phyloP scores from a whole-genome alignment of 1,139 yeast species.

The Tardiomyces blankii region DNA sequence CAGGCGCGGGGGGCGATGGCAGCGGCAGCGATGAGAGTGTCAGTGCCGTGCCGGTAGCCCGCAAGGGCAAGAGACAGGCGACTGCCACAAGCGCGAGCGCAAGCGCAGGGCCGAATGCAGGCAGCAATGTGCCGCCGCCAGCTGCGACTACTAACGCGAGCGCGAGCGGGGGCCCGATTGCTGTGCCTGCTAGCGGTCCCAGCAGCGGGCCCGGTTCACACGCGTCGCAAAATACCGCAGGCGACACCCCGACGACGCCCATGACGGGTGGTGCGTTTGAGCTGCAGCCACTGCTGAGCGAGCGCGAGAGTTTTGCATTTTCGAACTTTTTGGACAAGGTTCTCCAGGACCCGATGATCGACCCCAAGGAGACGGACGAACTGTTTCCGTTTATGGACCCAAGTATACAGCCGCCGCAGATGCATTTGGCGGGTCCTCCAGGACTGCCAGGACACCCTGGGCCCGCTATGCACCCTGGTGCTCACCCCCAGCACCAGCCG shows the following conservation, averaged over 20 bases:
- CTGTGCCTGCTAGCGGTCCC: too few relatives aligned
- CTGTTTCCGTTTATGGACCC: background rate
- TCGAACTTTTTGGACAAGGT: conserved; percentile 27
- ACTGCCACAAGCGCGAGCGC: too few relatives aligned
- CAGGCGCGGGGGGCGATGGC: too few relatives aligned
- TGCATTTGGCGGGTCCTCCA: conserved; percentile 7
- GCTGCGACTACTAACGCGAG: too few relatives aligned
- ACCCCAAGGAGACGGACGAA: conserved; percentile 21
- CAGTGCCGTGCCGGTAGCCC: too few relatives aligned
- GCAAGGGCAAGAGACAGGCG: too few relatives aligned
- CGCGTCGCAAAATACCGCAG: background rate
- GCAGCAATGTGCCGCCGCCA: too few relatives aligned
- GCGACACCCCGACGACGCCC: background rate
- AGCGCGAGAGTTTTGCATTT: conserved; percentile 26
- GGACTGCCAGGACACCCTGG: too few relatives aligned
- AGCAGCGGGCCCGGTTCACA: background rate
- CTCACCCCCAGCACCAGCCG: conserved; percentile 1
- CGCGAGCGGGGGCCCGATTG: too few relatives aligned
- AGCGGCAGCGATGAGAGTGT: too few relatives aligned
- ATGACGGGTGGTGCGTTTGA: background rate
- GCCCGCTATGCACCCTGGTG: conserved; percentile 11
- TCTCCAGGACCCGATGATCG: conserved; percentile 26
- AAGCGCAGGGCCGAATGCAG: too few relatives aligned
- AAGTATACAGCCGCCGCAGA: background rate
- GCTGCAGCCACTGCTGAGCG: conserved; percentile 21